phyloP scores from a whole-genome alignment of 2,329 filamentous ascomycete species.

The Thelonectria blattea region DNA sequence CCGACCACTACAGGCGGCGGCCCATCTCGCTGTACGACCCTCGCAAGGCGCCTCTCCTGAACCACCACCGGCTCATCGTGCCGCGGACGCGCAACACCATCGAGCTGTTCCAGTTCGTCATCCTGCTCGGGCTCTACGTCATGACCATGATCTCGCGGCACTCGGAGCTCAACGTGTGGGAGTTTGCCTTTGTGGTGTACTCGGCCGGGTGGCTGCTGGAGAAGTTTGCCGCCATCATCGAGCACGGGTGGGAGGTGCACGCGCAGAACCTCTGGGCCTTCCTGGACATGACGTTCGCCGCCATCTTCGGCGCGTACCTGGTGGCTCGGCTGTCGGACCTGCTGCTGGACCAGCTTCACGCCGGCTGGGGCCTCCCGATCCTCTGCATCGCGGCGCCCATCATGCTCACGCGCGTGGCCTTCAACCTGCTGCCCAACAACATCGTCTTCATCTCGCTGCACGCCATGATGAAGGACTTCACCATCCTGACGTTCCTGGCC shows the following conservation, averaged over 20 bases:
- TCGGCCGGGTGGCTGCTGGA: conserved; percentile 72
- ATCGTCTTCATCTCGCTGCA: conserved; percentile 76
- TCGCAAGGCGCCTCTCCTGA: conserved; percentile 67
- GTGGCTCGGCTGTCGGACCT: conserved; percentile 64
- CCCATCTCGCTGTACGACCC: conserved; percentile 75
- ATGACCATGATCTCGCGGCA: conserved; percentile 67
- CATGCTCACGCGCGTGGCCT: conserved; percentile 73
- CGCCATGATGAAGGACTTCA: conserved; percentile 77
- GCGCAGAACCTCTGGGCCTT: conserved; percentile 79
- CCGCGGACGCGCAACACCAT: conserved; percentile 70
- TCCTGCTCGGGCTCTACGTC: conserved; percentile 67
- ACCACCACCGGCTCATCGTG: conserved; percentile 75
- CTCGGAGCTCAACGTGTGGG: conserved; percentile 54
- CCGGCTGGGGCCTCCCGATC: conserved; percentile 66
- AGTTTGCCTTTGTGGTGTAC: conserved; percentile 68
- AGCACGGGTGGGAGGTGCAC: conserved; percentile 71
- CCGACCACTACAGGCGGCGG: conserved; percentile 75
- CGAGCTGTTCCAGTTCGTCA: conserved; percentile 69
- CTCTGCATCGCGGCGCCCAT: conserved; percentile 71
- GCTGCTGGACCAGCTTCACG: conserved; percentile 50
- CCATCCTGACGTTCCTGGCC: conserved; percentile 68
- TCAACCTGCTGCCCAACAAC: conserved; percentile 76
- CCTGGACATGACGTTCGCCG: conserved; percentile 71
- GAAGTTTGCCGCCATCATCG: conserved; percentile 68
- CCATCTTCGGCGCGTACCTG: conserved; percentile 68